Percentiles rank a stretch among this genome's conserved stretches.
phyloP scores from a whole-genome alignment of 257 asterid species.

The Ballota nigra region DNA sequence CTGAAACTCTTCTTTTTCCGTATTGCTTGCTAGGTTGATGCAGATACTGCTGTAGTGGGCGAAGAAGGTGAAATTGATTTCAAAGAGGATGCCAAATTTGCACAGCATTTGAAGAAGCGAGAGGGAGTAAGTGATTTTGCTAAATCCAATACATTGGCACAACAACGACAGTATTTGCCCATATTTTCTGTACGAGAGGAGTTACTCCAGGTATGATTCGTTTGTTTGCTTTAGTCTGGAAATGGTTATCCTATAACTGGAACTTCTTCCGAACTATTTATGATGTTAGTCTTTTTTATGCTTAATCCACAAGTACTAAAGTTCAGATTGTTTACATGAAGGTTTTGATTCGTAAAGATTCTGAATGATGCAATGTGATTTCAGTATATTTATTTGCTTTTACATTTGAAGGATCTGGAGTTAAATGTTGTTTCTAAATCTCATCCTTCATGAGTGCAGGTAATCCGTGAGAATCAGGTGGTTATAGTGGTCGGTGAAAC shows the following conservation, averaged over 20 bases:
- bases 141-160: conserved; percentile 63
- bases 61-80: conserved; percentile 97
- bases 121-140: conserved; percentile 87
- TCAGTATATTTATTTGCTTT: too few relatives aligned
- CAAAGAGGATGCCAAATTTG: conserved; percentile 89
- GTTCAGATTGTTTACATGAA: neutral
- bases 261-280: neutral
- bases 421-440: neutral
- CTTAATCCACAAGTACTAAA: neutral
- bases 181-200: conserved; percentile 95
- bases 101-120: conserved; percentile 83
- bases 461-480: conserved; percentile 92
- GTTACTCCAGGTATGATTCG: conserved; percentile 72
- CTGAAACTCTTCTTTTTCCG: conserved; percentile 23
- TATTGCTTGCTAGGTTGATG: conserved; percentile 71
- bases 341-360: too few relatives aligned
- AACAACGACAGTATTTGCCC: conserved; percentile 90
- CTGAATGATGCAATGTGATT: too few relatives aligned
- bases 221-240: neutral
- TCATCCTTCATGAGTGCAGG: conserved; percentile 41
- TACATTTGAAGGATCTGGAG: neutral
- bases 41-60: conserved; percentile 94
- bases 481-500: conserved; percentile 98
- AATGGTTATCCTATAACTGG: neutral
- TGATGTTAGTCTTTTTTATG: neutral